Base-by-base conservation (phyloP, 805 yeast species). In the Sugiyamaella americana region DNA sequence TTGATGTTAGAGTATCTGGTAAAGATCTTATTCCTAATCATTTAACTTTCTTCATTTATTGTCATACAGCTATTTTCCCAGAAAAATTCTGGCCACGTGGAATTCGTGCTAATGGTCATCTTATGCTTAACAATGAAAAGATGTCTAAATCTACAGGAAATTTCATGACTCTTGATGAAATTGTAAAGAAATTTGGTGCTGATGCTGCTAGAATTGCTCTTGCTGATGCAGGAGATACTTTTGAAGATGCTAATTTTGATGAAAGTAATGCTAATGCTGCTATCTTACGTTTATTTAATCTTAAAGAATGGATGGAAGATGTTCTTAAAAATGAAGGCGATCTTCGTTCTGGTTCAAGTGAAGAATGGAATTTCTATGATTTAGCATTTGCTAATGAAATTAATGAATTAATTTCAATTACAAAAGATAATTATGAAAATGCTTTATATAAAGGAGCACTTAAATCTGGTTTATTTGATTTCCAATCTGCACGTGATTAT, bases 71-170 rank as follows among this genome's bases (percentile, higher is more conserved):
- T 13, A 66, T 93, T 47, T 93, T 93, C 84, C 93, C 93, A 46
- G 83, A 80, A 73, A 73, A 76, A 58, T 79, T 77, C 74, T 93
- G 98, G 98, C 98, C 98, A 52, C 76, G 68, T 58, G 96, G 97
- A 66, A 76, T 93, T 54, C 83, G 98, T 70, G 85, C 86, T 53
- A 93, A 93, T 61, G 98, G 98, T 56, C 98, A 93, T 65, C 78
- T 93, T 70, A 68, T 93, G 75, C 78, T 93, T 66, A 93, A 93
- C 73, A 91, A 93, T 65, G 93, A 91, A 59, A 93, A 93, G 77
- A 93, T 93, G 98, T 82, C 97, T 47, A 93, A 93, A 68, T 84
- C 95, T 26, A 91, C 98, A 26, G 98, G 98, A 70, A 93, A 93
- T 73, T 93, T 93, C 65, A 74, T 87, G 81, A 93, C 98, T 43